A percentile compares a stretch with the other conserved stretches of the same genome.
Conservation (phyloP, 257 asterid genomes). For the Thymus quinquecostatus region DNA sequence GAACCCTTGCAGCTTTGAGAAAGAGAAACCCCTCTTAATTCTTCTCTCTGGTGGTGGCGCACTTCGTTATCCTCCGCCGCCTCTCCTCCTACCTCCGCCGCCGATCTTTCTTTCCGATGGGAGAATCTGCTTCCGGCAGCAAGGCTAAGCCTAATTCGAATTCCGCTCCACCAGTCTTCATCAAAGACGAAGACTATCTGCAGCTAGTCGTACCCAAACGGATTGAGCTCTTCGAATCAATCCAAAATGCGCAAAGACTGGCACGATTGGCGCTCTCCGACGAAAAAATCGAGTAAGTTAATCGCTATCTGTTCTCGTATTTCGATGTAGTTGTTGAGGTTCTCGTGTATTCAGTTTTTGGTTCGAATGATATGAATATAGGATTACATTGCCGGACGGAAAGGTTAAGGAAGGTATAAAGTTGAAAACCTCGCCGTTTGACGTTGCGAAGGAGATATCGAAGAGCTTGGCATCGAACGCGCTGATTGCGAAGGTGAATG, state of each 20-base stretch:
- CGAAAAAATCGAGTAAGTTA: constrained; percentile 60
- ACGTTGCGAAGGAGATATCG: constrained; percentile 89
- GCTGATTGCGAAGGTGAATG: constrained; percentile 80
- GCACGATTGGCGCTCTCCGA: constrained; percentile 63
- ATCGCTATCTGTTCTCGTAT: neutral
- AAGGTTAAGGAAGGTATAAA: constrained; percentile 85
- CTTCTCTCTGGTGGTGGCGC: constrained; percentile 31
- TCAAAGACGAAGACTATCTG: constrained; percentile 72
- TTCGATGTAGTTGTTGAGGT: neutral
- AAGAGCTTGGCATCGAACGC: constrained; percentile 91
- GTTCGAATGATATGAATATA: constrained; percentile 28
- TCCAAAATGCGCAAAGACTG: constrained; percentile 52
- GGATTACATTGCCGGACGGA: constrained; percentile 77
- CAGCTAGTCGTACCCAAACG: constrained; percentile 66
- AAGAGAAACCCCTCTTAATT: constrained; percentile 33
- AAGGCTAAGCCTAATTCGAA: constrained; percentile 39
- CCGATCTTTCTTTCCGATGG: constrained; percentile 45
- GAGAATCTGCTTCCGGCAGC: constrained; percentile 45
- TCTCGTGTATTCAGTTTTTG: neutral
- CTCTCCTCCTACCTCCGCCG: constrained; percentile 31
- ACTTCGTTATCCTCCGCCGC: constrained; percentile 38
- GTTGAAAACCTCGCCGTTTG: constrained; percentile 83
- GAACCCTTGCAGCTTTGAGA: too few relatives aligned
- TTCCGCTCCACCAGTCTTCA: constrained; percentile 35
- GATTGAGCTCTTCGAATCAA: constrained; percentile 56